These are phyloP conservation scores for Diaporthe batatas DNA, from an alignment of 2,329 filamentous ascomycete genomes.

Conservation along the genomic window DNA sequence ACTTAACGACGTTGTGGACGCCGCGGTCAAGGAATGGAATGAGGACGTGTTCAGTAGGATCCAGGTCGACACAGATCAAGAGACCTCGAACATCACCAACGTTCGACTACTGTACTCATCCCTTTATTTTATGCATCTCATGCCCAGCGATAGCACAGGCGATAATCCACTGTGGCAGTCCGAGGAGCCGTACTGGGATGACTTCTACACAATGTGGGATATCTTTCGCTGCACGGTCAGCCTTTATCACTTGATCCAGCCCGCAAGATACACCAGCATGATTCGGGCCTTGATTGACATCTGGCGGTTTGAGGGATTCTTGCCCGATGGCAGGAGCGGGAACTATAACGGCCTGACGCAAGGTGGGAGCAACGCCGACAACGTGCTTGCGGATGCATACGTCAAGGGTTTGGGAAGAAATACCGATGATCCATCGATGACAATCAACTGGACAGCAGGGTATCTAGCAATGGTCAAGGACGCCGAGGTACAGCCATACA, in stretches of 20 bases:
- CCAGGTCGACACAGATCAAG: conserved; percentile 50
- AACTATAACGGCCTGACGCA: conserved; percentile 78
- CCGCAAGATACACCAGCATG: conserved; percentile 73
- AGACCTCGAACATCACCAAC: conserved; percentile 59
- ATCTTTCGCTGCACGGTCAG: conserved; percentile 77
- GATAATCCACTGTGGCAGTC: conserved; percentile 78
- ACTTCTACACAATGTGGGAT: conserved; percentile 83
- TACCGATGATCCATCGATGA: conserved; percentile 67
- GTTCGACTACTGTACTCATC: conserved; percentile 68
- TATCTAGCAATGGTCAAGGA: conserved; percentile 81
- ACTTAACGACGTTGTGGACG: conserved; percentile 54
- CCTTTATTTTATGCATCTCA: conserved; percentile 72
- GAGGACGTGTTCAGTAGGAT: conserved; percentile 60
- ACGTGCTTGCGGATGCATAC: conserved; percentile 76
- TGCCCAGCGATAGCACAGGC: conserved; percentile 72
- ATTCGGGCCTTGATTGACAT: conserved; percentile 78
- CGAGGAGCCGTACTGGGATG: conserved; percentile 79
- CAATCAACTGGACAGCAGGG: conserved; percentile 72
- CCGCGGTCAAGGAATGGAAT: conserved; percentile 61
- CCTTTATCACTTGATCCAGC: conserved; percentile 78
- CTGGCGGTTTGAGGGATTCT: conserved; percentile 73
- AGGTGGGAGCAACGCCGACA: conserved; percentile 80
- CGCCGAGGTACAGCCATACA: conserved; percentile 76
- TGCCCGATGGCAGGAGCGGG: conserved; percentile 79
- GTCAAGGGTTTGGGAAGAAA: conserved; percentile 73